Evolutionary conservation across 352 stramenopile species (phyloP), one percentile per base, ranked within the genome.

Genomic region (Lagenidium giganteum): DNA sequence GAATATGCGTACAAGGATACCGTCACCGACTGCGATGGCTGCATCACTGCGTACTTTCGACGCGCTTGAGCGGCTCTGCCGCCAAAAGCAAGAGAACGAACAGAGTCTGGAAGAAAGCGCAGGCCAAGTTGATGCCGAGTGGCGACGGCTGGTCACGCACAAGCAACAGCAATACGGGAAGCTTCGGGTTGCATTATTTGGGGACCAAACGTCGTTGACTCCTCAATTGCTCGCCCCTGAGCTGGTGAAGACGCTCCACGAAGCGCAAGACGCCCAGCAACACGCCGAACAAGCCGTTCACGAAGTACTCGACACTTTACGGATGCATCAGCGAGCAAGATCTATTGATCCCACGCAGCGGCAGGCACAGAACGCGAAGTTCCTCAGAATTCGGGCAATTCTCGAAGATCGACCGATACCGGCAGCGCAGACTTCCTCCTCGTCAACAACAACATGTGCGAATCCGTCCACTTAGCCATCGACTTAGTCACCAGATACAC

Each of bases 41-140:
- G 4, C n/a, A 8, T 40, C 42, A 9, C 39, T 60, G 9, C 53
- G 43, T 4, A 63, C 57, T 16, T 67, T 67, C 29, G 52, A 67
- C 23, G 53, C 63, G 17, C 39, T 67, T 16, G 52, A 51, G 35
- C 57, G 57, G 4, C 17, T 63, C 12, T 29, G 33, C 12, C 40
- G 63, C 11, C 25, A 35, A 1, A 52, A 49, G 9, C 14, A 30
- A 22, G 13, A 28, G 11, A 57, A 51, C n/a, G 47, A 62, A 17
- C 2, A 44, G n/a, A 56, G 20, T 32, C 12, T 49, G 3, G 23
- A 34, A n/a, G 35, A 54, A 13, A 42, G 24, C 34, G 25, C 44
- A 8, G 7, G 6, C 11, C 34, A 47, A 21, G 14, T 67, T 3
- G n/a, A 46, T 9, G 13, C 16, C 20, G 57, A 67, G 34, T 57